Percentiles rank a stretch among this genome's conserved stretches.
Evolutionary conservation across 169 alveolate species (phyloP).

Genomic region (Plasmodium reichenowi): DNA sequence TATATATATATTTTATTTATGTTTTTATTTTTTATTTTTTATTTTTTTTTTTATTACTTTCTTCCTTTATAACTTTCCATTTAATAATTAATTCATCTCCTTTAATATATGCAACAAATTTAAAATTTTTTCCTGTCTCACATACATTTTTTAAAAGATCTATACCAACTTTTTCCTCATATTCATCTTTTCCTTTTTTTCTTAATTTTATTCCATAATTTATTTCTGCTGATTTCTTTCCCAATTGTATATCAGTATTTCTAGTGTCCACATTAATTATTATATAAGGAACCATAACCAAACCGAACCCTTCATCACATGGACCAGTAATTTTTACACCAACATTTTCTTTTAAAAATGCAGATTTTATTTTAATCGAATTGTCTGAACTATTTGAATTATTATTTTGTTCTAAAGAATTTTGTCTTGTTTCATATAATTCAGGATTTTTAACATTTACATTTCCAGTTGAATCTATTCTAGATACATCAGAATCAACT

Average conservation of each 20-base stretch:
- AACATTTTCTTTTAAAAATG: background rate
- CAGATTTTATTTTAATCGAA: background rate
- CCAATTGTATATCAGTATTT: constrained; percentile 7
- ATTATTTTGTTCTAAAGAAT: background rate
- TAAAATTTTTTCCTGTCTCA: constrained; percentile 3
- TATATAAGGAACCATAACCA: constrained; percentile 17
- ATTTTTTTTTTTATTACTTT: background rate
- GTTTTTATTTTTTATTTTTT: background rate
- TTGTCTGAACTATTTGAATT: background rate
- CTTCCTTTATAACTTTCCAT: constrained; percentile 23
- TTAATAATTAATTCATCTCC: constrained; percentile 11
- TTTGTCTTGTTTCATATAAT: background rate
- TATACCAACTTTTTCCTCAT: too few species aligned
- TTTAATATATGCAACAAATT: constrained; percentile 16
- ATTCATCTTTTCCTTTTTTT: background rate
- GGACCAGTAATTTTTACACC: constrained; percentile 19
- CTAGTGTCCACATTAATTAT: constrained; percentile 15
- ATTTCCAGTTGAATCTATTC: background rate
- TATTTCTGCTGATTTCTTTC: background rate
- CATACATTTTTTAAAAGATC: constrained; percentile 3
- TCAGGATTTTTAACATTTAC: background rate
- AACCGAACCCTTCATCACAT: constrained; percentile 3
- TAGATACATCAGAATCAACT: background rate
- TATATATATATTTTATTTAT: background rate
- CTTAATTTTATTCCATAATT: background rate